Base-by-base conservation (phyloP, 306 rosid genomes). In the Nissolia schottii region DNA sequence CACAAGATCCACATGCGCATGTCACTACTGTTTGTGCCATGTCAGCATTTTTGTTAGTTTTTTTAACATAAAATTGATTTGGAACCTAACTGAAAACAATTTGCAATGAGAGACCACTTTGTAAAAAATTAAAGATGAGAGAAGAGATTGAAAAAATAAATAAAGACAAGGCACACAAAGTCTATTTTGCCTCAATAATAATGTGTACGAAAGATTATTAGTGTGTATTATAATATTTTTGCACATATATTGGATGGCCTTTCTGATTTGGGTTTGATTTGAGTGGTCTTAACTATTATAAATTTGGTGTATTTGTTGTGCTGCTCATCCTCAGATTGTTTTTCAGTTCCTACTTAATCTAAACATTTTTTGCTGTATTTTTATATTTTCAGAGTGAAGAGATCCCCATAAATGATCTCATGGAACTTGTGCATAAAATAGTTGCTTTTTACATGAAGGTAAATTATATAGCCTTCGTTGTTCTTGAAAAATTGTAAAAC, bases 401-500 rank as follows among this genome's bases (percentile, higher is more conserved):
- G 70, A 85, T 79, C 10, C 77, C 90, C 0, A 81, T 89, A 35
- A 96, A 91, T 19, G 99, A 95, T 75, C 81, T 95, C 43, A 89
- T 95, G 92, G 96, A 84, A 59, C 89, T 95, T 25, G 99, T 90
- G 32, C 92, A 92, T 71, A 93, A 91, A 75, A 95, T 95, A 64
- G 93, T 87, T 82, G 91, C 91, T 65, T 91, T 94, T 70, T 93
- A 83, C 79, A 88, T 89, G 96, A 89, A 87, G 89, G 99, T 90
- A 80, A 35, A 53, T 18, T 71, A 29, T n/a, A 19, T 31, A 45
- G 37, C 68, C 23, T 54, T 61, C 34, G 45, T 43, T 79, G 66
- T 58, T n/a, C 32, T 49, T 1, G 13, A 67, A 38, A 20, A 15
- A 15, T 37, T 73, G 31, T 10, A 27, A 12, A 51, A 35, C 11